Conservation (phyloP, 768 basidiomycete species). For the Mycena polygramma region DNA sequence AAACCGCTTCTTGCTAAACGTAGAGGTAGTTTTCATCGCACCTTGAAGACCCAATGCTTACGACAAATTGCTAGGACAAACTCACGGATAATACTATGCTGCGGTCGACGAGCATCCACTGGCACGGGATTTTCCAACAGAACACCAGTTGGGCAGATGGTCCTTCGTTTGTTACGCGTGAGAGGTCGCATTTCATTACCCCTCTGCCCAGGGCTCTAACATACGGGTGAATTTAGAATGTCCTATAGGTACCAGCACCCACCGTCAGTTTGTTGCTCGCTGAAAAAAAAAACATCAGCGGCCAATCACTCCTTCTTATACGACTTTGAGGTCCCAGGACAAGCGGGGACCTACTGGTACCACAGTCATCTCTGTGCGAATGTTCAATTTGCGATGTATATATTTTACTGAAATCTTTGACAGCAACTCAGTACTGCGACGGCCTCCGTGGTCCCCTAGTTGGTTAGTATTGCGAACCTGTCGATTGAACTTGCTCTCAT, state of each 20-base stretch:
- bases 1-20: conserved; percentile 59
- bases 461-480: background rate
- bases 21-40: conserved; percentile 36
- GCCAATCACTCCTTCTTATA: background rate
- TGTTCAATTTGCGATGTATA: background rate
- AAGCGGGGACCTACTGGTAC: background rate
- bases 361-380: background rate
- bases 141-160: background rate
- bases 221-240: background rate
- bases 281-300: too few relatives aligned
- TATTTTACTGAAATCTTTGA: conserved; percentile 48
- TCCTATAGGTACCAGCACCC: too few relatives aligned
- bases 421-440: conserved; percentile 10
- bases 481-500: background rate
- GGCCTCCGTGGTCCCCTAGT: background rate
- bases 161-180: conserved; percentile 44
- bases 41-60: conserved; percentile 33
- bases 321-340: background rate
- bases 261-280: too few relatives aligned
- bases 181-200: background rate
- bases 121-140: background rate
- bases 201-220: background rate
- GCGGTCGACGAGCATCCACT: conserved; percentile 58
- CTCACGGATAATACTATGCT: conserved; percentile 65
- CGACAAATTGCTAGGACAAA: conserved; percentile 36